phyloP scores from a whole-genome alignment of 2,329 filamentous ascomycete species.

The Beauveria sp. region DNA sequence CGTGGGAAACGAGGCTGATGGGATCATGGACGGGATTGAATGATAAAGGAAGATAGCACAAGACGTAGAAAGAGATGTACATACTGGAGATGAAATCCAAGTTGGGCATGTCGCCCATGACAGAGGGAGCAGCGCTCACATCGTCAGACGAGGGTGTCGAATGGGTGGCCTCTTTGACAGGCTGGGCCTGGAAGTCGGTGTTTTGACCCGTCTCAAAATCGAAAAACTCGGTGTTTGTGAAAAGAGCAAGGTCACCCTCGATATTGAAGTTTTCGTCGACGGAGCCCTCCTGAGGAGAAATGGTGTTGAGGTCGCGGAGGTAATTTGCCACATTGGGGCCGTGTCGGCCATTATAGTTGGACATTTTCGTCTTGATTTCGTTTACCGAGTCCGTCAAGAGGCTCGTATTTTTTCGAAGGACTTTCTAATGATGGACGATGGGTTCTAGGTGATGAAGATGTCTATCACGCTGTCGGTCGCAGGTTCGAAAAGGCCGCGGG shows the following conservation, averaged over 20 bases:
- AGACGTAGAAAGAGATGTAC: slow-evolving; percentile 18
- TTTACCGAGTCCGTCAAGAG: neutral
- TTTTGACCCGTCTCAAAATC: slow-evolving; percentile 65
- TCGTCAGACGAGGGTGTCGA: slow-evolving; percentile 29
- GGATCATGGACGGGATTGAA: neutral
- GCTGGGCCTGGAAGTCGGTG: slow-evolving; percentile 46
- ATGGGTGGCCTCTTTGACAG: slow-evolving; percentile 34
- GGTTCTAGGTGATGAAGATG: neutral
- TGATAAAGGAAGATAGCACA: neutral
- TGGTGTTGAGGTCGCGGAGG: slow-evolving; percentile 75
- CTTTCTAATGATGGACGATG: neutral
- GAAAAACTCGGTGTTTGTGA: slow-evolving; percentile 77
- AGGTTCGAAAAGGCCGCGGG: neutral
- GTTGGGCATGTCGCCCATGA: slow-evolving; percentile 37
- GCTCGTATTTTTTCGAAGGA: neutral
- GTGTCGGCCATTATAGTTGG: slow-evolving; percentile 67
- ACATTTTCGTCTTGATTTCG: slow-evolving; percentile 40
- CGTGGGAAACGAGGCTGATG: neutral
- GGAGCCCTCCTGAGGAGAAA: slow-evolving; percentile 50
- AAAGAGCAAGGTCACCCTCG: slow-evolving; percentile 67
- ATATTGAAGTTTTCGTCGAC: slow-evolving; percentile 53
- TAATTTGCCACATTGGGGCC: slow-evolving; percentile 86
- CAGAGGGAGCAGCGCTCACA: slow-evolving; percentile 30
- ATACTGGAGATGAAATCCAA: slow-evolving; percentile 46
- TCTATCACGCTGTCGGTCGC: neutral